phyloP scores from a whole-genome alignment of 225 moss, liverwort and hornwort species.

The Sphagnum tenellum region DNA sequence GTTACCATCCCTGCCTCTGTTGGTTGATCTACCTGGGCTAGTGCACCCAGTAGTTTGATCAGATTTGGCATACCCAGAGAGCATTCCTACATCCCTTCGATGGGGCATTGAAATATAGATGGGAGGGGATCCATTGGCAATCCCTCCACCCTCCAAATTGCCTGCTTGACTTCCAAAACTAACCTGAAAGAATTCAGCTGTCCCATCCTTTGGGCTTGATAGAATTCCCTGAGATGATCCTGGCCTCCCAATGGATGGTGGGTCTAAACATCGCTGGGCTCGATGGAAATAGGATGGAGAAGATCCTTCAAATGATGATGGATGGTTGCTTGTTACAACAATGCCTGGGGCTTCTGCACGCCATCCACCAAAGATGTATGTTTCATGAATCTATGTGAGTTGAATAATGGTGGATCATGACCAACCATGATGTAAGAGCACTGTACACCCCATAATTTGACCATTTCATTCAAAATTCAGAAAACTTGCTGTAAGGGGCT shows the following conservation, averaged over 20 bases:
- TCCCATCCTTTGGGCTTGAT: slow-evolving; percentile 25
- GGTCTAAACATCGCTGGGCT: slow-evolving; percentile 34
- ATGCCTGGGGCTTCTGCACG: slow-evolving; percentile 55
- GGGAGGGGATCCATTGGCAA: slow-evolving; percentile 38
- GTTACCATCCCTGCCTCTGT: neutral
- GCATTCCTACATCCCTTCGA: slow-evolving; percentile 34
- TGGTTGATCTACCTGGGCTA: slow-evolving; percentile 7
- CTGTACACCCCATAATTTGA: no score
- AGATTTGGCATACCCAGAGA: slow-evolving; percentile 9
- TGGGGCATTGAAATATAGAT: slow-evolving; percentile 43
- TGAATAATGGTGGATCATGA: neutral
- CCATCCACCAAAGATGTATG: neutral
- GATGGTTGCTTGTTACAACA: slow-evolving; percentile 41
- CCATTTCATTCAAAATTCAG: neutral
- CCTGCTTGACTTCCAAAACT: slow-evolving; percentile 20
- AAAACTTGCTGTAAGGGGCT: neutral
- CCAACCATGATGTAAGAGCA: neutral
- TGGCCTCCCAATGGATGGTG: slow-evolving; percentile 21
- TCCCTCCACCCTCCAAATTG: slow-evolving; percentile 11
- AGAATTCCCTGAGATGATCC: slow-evolving; percentile 19
- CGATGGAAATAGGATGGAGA: slow-evolving; percentile 60
- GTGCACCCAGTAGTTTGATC: slow-evolving; percentile 9
- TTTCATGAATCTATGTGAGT: neutral
- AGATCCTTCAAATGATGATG: slow-evolving; percentile 56
- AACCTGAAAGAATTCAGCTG: slow-evolving; percentile 33